A percentile compares a stretch with the other conserved stretches of the same genome.
Conservation (phyloP, 768 basidiomycete genomes). For the Kondoa malvinella region DNA sequence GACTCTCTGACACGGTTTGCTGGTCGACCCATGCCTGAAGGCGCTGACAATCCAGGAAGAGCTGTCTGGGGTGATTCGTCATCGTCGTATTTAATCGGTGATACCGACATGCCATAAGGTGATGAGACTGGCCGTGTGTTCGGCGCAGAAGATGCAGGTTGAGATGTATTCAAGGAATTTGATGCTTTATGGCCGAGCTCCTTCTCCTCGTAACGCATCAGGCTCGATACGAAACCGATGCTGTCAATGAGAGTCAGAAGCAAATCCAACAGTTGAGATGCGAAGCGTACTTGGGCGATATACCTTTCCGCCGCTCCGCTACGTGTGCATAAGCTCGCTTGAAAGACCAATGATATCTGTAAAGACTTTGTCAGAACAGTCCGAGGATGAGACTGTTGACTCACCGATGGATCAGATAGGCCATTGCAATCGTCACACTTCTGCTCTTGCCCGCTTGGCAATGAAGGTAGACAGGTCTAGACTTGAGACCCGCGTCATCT, state of each 20-base stretch:
- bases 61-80: neutral
- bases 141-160: neutral
- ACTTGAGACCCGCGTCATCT: slow-evolving; percentile 86
- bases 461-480: slow-evolving; percentile 80
- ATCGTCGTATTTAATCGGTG: neutral
- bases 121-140: neutral
- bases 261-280: neutral
- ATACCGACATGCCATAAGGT: neutral
- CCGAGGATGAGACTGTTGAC: neutral
- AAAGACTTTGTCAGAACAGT: neutral
- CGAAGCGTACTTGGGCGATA: slow-evolving; percentile 48
- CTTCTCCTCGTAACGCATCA: slow-evolving; percentile 76
- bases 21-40: neutral
- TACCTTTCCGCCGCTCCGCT: slow-evolving; percentile 76
- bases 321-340: slow-evolving; percentile 82
- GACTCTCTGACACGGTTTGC: neutral
- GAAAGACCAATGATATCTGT: slow-evolving; percentile 79
- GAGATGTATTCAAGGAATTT: neutral
- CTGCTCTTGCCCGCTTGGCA: slow-evolving; percentile 92
- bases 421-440: slow-evolving; percentile 90
- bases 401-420: slow-evolving; percentile 71
- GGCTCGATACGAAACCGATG: slow-evolving; percentile 90
- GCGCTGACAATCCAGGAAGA: neutral
- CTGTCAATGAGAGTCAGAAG: slow-evolving; percentile 29
- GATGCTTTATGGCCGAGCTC: slow-evolving; percentile 1